Conservation (phyloP, 1,284 basidiomycete genomes). For the Phylloporus sp. region DNA sequence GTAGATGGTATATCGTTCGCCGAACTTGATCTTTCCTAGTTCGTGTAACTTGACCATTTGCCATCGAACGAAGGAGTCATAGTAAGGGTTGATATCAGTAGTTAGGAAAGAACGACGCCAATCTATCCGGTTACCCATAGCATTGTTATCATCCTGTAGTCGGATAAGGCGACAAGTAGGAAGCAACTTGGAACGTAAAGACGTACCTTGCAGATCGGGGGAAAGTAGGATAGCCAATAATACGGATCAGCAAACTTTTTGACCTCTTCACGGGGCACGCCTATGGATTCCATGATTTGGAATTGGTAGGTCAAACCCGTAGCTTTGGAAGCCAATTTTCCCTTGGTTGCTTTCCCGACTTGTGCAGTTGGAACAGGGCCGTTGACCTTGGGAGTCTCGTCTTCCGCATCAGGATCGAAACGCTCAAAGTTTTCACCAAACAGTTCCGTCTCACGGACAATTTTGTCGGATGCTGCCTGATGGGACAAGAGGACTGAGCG, state of each 20-base stretch:
- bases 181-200: conserved; percentile 16
- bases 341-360: conserved; percentile 91
- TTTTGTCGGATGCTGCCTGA: conserved; percentile 94
- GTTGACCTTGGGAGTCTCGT: conserved; percentile 48
- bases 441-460: conserved; percentile 96
- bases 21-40: conserved; percentile 94
- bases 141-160: conserved; percentile 75
- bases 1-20: conserved; percentile 98
- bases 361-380: conserved; percentile 45
- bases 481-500: neutral
- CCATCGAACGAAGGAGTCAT: conserved; percentile 97
- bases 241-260: conserved; percentile 95
- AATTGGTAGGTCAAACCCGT: conserved; percentile 98
- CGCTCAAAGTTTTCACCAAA: conserved; percentile 92
- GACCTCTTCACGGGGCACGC: conserved; percentile 88
- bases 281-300: conserved; percentile 97
- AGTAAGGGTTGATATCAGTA: conserved; percentile 96
- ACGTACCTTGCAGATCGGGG: conserved; percentile 87
- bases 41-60: conserved; percentile 94
- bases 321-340: conserved; percentile 92
- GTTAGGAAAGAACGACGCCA: conserved; percentile 97
- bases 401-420: conserved; percentile 58
- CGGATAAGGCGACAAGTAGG: conserved; percentile 10
- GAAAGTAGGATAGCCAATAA: conserved; percentile 95
- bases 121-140: conserved; percentile 94